A percentile compares a stretch with the other conserved stretches of the same genome.
These are phyloP conservation scores for Phytophthora sp. DNA, from an alignment of 352 stramenopile genomes.

Conservation along the genomic window DNA sequence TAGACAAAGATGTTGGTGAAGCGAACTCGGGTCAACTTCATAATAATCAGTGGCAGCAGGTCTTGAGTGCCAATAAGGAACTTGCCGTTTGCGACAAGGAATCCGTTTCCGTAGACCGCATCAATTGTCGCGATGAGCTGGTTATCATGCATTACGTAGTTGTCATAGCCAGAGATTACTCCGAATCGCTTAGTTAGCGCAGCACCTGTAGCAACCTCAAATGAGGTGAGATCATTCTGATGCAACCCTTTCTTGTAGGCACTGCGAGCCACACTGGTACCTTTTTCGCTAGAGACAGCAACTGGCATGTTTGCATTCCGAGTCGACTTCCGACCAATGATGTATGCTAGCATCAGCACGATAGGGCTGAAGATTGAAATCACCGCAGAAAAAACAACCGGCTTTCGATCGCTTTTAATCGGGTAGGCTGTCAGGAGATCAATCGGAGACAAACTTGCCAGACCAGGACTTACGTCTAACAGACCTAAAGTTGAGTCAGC, in stretches of 20 bases:
- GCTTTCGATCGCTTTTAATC: not conserved
- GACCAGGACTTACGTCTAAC: not conserved
- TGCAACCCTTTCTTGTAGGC: not conserved
- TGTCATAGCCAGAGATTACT: not conserved
- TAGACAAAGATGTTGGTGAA: not conserved
- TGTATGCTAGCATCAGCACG: not conserved
- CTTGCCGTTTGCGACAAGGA: not conserved
- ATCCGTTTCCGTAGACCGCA: not conserved
- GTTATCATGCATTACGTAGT: not conserved
- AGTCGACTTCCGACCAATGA: not conserved
- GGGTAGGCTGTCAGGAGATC: not conserved
- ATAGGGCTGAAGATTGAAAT: not conserved
- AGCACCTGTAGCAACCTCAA: not conserved
- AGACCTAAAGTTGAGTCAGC: not conserved
- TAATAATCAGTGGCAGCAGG: not conserved
- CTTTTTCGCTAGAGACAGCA: not conserved
- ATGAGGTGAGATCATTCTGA: not conserved
- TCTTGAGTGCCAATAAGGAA: not conserved
- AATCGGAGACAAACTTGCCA: not conserved
- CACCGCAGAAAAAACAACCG: not conserved
- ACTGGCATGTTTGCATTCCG: not conserved
- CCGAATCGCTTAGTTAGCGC: not conserved
- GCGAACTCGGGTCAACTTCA: not conserved
- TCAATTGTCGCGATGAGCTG: not conserved
- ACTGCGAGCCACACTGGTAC: not conserved